These are phyloP conservation scores for Schizophyllum amplum DNA, from an alignment of 1,284 basidiomycete genomes.

Conservation along the genomic window DNA sequence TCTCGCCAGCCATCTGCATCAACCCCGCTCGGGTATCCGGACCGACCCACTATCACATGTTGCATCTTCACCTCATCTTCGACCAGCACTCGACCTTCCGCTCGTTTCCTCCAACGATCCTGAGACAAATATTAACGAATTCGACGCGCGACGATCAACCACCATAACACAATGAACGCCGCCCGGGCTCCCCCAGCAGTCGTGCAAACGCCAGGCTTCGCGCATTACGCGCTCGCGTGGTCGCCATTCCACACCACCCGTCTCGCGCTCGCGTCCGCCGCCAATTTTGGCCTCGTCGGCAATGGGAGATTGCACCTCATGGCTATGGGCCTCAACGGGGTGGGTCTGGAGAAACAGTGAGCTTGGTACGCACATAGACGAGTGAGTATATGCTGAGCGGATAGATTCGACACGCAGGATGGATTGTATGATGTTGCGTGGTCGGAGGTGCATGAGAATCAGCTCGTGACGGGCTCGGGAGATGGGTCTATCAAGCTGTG, in stretches of 20 bases:
- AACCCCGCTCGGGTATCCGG: not conserved
- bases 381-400: too few species aligned
- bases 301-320: constrained; percentile 83
- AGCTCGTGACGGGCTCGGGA: constrained; percentile 82
- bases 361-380: too few species aligned
- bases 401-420: constrained; percentile 90
- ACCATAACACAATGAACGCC: constrained; percentile 35
- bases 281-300: constrained; percentile 94
- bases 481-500: constrained; percentile 90
- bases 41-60: not conserved
- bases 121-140: too few species aligned
- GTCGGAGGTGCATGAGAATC: constrained; percentile 93
- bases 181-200: constrained; percentile 34
- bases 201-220: constrained; percentile 73
- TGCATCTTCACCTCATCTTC: constrained; percentile 8
- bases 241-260: constrained; percentile 84
- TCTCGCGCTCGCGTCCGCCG: constrained; percentile 82
- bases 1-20: too few species aligned
- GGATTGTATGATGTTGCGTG: constrained; percentile 89
- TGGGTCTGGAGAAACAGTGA: constrained; percentile 61
- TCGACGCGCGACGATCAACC: too few species aligned
- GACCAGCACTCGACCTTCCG: too few species aligned
- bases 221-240: constrained; percentile 86
- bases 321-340: constrained; percentile 41
- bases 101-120: too few species aligned